phyloP scores from a whole-genome alignment of 805 yeast genomes.

The Zygotorulaspora florentina region DNA sequence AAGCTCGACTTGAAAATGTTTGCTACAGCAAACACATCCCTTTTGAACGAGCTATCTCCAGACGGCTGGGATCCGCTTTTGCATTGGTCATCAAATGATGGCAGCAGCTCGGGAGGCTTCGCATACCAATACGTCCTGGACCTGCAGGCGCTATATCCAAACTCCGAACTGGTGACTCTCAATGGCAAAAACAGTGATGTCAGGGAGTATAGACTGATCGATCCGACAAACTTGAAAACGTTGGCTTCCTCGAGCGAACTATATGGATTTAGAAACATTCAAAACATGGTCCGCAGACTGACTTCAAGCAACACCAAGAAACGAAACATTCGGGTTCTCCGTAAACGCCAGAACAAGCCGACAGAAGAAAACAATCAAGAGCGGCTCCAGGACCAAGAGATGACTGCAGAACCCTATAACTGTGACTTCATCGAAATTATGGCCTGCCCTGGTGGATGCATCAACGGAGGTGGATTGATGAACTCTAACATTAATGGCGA shows the following conservation, averaged over 20 bases:
- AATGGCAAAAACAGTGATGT: conserved; percentile 75
- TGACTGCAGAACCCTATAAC: conserved; percentile 54
- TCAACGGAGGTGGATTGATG: conserved; percentile 94
- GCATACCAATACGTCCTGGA: conserved; percentile 61
- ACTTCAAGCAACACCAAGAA: conserved; percentile 39
- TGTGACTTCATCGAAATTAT: conserved; percentile 87
- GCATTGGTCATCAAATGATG: conserved; percentile 71
- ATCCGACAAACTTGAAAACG: conserved; percentile 32
- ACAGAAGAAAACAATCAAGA: conserved; percentile 41
- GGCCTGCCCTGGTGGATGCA: conserved; percentile 99
- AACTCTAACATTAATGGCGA: conserved; percentile 38
- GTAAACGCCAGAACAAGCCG: conserved; percentile 30
- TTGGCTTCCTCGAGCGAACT: conserved; percentile 62
- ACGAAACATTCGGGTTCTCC: conserved; percentile 29
- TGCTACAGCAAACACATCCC: conserved; percentile 2
- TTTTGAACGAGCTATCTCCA: conserved; percentile 19
- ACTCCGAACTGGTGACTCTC: conserved; percentile 36
- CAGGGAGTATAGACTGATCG: conserved; percentile 58
- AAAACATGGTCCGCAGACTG: conserved; percentile 82
- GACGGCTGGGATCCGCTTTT: conserved; percentile 37
- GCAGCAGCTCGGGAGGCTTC: conserved; percentile 88
- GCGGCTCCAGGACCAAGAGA: conserved; percentile 23
- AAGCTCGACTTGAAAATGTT: conserved; percentile 35
- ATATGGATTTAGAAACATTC: conserved; percentile 92
- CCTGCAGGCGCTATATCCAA: conserved; percentile 30